These are phyloP conservation scores for Coprinopsis sp. DNA, from an alignment of 768 basidiomycete genomes.

Conservation along the genomic window DNA sequence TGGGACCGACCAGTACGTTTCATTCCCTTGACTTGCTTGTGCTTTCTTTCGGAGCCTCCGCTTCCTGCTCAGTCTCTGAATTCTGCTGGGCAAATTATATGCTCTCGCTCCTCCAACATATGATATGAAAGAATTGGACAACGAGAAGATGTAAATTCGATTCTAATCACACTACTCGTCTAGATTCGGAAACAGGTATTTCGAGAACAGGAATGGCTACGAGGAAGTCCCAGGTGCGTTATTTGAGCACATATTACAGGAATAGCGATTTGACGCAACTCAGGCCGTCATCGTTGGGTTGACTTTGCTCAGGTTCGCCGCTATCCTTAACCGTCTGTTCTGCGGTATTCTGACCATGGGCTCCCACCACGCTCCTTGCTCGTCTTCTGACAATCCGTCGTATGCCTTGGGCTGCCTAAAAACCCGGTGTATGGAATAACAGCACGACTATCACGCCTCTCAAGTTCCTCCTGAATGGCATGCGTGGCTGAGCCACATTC, in stretches of 20 bases:
- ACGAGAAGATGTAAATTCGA: no score
- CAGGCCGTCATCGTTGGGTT: conserved; percentile 95
- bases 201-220: conserved; percentile 81
- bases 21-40: conserved; percentile 2
- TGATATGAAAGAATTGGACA: no score
- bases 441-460: conserved; percentile 87
- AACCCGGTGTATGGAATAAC: conserved; percentile 6
- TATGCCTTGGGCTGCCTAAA: no score
- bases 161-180: not conserved
- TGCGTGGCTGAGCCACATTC: conserved; percentile 90
- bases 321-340: no score
- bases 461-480: conserved; percentile 98
- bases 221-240: conserved; percentile 83
- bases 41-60: no score
- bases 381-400: no score
- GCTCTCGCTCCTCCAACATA: no score
- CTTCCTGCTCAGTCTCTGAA: no score
- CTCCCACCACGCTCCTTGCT: no score
- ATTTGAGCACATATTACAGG: not conserved
- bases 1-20: conserved; percentile 78
- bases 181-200: conserved; percentile 93
- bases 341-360: no score
- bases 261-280: conserved; percentile 6
- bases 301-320: conserved; percentile 79
- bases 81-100: no score